phyloP scores from a whole-genome alignment of 805 yeast genomes.

The Vanderwaltozyma verrucispora region DNA sequence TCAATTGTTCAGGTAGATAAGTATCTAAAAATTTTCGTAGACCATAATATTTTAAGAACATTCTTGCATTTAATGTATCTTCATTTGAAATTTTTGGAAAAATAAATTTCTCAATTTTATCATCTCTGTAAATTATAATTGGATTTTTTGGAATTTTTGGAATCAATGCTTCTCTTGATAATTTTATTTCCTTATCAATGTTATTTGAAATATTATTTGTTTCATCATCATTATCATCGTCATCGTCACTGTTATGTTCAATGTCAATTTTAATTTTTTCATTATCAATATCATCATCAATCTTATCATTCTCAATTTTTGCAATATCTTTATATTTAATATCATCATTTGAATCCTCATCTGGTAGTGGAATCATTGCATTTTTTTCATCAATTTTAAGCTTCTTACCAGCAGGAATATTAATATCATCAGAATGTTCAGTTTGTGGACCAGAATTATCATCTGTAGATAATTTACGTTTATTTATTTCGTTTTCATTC shows the following conservation, averaged over 20 bases:
- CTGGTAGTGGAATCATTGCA: not conserved
- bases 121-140: conserved; percentile 16
- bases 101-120: conserved; percentile 23
- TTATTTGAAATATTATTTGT: not conserved
- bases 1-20: conserved; percentile 52
- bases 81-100: conserved; percentile 34
- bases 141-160: not conserved
- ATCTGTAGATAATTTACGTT: not conserved
- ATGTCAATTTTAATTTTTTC: not conserved
- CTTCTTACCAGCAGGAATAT: not conserved
- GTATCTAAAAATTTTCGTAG: conserved; percentile 46
- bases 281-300: not conserved
- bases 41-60: conserved; percentile 50
- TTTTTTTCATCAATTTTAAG: not conserved
- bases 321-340: too few species aligned
- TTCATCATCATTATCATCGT: not conserved
- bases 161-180: not conserved
- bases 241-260: too few species aligned
- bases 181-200: not conserved
- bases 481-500: not conserved
- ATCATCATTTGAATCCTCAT: too few species aligned
- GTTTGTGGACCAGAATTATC: not conserved
- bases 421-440: not conserved
- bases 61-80: conserved; percentile 37
- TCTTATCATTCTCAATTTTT: too few species aligned